Percentiles rank a stretch among this genome's conserved stretches.
Conservation (phyloP, 345 rosid species). For the Ailanthus altissimus region DNA sequence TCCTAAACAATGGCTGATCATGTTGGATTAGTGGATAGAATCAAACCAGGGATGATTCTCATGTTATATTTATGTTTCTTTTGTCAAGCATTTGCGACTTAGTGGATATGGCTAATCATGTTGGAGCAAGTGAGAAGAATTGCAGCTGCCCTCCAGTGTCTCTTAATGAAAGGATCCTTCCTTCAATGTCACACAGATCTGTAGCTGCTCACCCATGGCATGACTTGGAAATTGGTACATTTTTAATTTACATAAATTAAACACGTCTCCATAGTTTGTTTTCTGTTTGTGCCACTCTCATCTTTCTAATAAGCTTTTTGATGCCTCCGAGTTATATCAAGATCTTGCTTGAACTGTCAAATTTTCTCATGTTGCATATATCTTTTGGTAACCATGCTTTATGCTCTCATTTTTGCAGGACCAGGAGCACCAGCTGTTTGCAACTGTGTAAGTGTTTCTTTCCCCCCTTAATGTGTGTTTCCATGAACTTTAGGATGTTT, state of each 20-base stretch:
- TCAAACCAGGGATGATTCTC: neutral
- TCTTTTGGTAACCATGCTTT: constrained; percentile 1
- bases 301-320: neutral
- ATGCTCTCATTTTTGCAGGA: constrained; percentile 50
- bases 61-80: neutral
- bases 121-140: constrained; percentile 26
- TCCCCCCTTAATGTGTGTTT: constrained; percentile 6
- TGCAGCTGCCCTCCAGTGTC: constrained; percentile 30
- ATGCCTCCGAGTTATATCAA: neutral
- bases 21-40: too few species aligned
- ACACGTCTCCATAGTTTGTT: too few species aligned
- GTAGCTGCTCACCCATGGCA: constrained; percentile 99
- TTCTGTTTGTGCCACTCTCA: neutral
- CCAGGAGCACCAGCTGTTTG: constrained; percentile 86
- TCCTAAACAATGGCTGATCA: too few species aligned
- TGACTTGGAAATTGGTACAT: constrained; percentile 78
- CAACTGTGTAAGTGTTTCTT: constrained; percentile 67
- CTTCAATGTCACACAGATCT: constrained; percentile 72
- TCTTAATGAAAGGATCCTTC: constrained; percentile 78
- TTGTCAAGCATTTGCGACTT: neutral
- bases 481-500: neutral
- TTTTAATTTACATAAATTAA: neutral
- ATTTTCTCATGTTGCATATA: constrained; percentile 13
- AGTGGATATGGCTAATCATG: constrained; percentile 48
- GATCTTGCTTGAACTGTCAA: constrained; percentile 6